These are phyloP conservation scores for Sisymbrium altissimum DNA, from an alignment of 345 rosid genomes.

Conservation along the genomic window DNA sequence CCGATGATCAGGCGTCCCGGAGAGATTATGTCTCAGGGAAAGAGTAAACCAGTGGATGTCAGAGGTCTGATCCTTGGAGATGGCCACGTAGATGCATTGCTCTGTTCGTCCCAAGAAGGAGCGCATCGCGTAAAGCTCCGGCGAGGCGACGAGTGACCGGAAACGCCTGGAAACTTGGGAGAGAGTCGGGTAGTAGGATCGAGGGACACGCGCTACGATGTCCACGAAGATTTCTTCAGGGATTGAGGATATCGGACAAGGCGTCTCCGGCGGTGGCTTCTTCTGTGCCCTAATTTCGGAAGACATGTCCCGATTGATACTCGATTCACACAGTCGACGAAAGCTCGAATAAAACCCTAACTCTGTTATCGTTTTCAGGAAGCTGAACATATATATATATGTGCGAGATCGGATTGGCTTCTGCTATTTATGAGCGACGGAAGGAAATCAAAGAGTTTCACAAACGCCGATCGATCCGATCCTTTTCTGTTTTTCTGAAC, in stretches of 20 bases:
- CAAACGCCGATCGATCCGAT: neutral
- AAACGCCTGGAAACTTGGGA: constrained; percentile 13
- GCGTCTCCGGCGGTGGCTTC: constrained; percentile 15
- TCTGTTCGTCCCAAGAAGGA: neutral
- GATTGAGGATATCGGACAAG: constrained; percentile 1
- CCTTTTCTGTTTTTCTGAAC: neutral
- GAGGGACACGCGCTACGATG: constrained; percentile 13
- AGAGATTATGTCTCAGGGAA: neutral
- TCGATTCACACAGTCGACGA: neutral
- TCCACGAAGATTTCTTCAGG: constrained; percentile 28
- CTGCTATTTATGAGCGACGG: neutral
- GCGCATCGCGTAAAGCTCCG: constrained; percentile 21
- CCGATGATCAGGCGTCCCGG: neutral
- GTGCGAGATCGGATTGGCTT: neutral
- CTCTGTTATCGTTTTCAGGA: neutral
- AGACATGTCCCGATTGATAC: neutral
- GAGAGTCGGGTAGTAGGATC: constrained; percentile 13
- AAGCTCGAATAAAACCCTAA: neutral
- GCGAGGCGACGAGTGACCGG: constrained; percentile 18
- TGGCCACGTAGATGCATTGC: constrained; percentile 17
- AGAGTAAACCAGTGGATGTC: constrained; percentile 27
- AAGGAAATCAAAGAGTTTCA: neutral
- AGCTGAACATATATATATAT: neutral
- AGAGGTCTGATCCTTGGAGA: constrained; percentile 16
- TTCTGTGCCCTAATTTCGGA: constrained; percentile 23